These are phyloP conservation scores for Oropetium thomaeum DNA, from an alignment of 176 grass and related monocot genomes.

Conservation along the genomic window DNA sequence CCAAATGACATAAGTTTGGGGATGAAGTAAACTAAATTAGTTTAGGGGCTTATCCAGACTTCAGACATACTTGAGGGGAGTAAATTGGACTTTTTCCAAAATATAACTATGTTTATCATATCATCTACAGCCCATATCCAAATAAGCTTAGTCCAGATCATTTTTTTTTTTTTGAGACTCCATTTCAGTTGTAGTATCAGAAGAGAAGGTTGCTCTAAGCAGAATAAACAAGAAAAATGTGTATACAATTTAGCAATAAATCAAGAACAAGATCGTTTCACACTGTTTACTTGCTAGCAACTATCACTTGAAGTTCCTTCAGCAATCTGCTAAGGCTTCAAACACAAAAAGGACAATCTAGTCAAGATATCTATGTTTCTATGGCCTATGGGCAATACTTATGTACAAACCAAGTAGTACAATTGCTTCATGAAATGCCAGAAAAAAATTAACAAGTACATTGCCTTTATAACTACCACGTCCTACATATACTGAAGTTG, in stretches of 20 bases:
- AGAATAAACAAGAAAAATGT: slow-evolving; percentile 12
- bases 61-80: too few relatives aligned
- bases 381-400: neutral
- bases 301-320: slow-evolving; percentile 17
- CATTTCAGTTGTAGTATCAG: neutral
- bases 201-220: neutral
- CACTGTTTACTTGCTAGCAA: neutral
- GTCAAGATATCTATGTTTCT: neutral
- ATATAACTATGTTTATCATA: neutral
- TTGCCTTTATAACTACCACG: neutral
- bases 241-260: neutral
- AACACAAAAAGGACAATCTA: neutral
- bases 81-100: too few relatives aligned
- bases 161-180: too few relatives aligned
- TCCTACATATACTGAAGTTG: neutral
- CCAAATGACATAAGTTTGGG: too few relatives aligned
- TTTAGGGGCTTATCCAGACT: too few relatives aligned
- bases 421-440: neutral
- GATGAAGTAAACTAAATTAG: too few relatives aligned
- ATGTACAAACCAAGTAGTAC: slow-evolving; percentile 17
- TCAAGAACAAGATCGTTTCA: neutral
- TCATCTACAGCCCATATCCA: neutral
- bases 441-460: neutral
- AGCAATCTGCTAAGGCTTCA: neutral
- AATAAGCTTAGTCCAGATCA: neutral